A percentile compares a stretch with the other conserved stretches of the same genome.
Conservation (phyloP, 225 moss, liverwort and hornwort genomes). For the Polytrichum commune region DNA sequence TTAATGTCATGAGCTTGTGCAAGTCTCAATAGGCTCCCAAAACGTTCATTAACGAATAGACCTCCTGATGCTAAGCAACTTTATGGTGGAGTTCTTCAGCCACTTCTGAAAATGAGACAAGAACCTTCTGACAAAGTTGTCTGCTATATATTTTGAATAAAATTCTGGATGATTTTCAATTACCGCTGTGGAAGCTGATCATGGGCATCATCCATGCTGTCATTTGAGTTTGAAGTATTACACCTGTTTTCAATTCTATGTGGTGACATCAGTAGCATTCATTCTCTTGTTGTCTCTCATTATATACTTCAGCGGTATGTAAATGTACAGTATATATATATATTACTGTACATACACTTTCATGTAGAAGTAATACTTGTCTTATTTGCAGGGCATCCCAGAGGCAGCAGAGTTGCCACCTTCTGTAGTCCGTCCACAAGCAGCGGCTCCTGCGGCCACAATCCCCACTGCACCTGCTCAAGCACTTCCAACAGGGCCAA, state of each 20-base stretch:
- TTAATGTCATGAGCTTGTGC: not conserved
- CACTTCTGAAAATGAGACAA: not conserved
- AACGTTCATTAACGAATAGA: too few species aligned
- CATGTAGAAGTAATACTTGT: not conserved
- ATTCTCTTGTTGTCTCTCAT: too few species aligned
- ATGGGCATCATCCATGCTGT: too few species aligned
- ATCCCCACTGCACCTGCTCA: conserved; percentile 2
- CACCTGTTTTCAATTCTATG: too few species aligned
- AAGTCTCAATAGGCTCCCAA: too few species aligned
- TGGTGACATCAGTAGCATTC: too few species aligned
- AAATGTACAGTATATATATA: not conserved
- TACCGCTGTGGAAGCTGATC: too few species aligned
- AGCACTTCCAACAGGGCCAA: conserved; percentile 40
- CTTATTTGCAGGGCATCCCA: conserved; percentile 49
- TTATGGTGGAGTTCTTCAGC: not conserved
- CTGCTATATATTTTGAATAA: not conserved
- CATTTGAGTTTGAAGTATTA: too few species aligned
- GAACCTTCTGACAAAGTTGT: not conserved
- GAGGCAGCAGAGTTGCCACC: conserved; percentile 58
- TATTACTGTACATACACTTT: not conserved
- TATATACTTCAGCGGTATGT: not conserved
- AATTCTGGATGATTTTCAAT: not conserved
- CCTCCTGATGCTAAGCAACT: not conserved
- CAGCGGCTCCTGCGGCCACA: conserved; percentile 23
- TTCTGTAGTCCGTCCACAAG: conserved; percentile 38